Percentiles rank a stretch among this genome's conserved stretches.
These are phyloP conservation scores for Coemansia sp. DNA, from an alignment of 192 early-diverging fungal species.

Conservation along the genomic window DNA sequence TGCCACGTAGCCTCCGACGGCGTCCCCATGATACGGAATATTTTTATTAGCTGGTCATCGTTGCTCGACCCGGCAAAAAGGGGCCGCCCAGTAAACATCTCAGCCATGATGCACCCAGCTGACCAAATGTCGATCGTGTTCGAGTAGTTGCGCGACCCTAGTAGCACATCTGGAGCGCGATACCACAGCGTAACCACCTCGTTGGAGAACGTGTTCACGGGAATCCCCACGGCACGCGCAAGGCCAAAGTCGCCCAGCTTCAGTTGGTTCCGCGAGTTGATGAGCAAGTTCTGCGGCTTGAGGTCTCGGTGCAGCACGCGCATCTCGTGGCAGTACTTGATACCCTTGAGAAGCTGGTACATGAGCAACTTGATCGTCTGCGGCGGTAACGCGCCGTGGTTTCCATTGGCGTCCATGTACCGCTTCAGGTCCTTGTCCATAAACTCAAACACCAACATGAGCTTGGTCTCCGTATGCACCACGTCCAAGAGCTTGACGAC, in stretches of 20 bases:
- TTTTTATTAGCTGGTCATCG: conserved; percentile 78
- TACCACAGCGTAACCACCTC: conserved; percentile 99
- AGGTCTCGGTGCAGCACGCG: conserved; percentile 82
- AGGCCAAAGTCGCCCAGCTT: conserved; percentile 88
- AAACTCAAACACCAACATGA: conserved; percentile 85
- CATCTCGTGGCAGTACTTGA: conserved; percentile 85
- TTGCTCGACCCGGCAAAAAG: conserved; percentile 81
- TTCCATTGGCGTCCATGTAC: conserved; percentile 78
- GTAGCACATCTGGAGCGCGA: conserved; percentile 93
- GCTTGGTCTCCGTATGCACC: conserved; percentile 82
- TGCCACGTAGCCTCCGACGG: conserved; percentile 78
- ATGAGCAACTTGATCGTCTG: conserved; percentile 74
- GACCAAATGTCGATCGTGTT: conserved; percentile 99
- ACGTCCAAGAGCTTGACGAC: conserved; percentile 83
- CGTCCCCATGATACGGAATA: conserved; percentile 79
- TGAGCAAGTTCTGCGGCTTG: conserved; percentile 85
- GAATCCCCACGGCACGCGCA: conserved; percentile 80
- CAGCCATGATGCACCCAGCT: conserved; percentile 97
- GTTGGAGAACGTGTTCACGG: conserved; percentile 93
- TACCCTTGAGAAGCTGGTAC: conserved; percentile 79
- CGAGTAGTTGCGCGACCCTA: conserved; percentile 92
- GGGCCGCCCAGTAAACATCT: conserved; percentile 79
- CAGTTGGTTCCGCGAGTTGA: conserved; percentile 74
- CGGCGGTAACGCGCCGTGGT: conserved; percentile 61
- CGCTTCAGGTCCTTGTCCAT: conserved; percentile 88